These are phyloP conservation scores for Camelina sativa DNA, from an alignment of 345 rosid species.

Conservation along the genomic window DNA sequence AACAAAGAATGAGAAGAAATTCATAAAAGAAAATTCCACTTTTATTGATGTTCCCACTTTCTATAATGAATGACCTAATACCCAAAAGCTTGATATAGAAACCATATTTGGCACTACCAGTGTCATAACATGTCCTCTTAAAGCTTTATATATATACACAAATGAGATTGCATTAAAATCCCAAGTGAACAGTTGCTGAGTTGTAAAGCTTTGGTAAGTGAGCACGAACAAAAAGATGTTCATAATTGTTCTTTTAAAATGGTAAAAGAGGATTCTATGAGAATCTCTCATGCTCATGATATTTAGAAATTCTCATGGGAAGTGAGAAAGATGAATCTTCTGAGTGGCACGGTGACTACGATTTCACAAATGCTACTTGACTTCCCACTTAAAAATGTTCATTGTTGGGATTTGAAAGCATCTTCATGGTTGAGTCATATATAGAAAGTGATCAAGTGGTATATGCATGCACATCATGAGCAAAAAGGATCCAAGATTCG, in stretches of 20 bases:
- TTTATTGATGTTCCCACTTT: constrained; percentile 23
- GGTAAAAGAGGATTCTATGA: constrained; percentile 35
- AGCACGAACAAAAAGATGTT: constrained; percentile 43
- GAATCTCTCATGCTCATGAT: constrained; percentile 32
- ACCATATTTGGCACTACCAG: constrained; percentile 25
- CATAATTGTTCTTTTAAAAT: constrained; percentile 34
- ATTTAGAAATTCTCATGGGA: constrained; percentile 6
- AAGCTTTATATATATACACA: constrained; percentile 1
- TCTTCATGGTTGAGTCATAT: constrained; percentile 30
- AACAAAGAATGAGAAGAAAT: constrained; percentile 14
- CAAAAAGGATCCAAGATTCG: constrained; percentile 21
- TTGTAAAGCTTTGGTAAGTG: constrained; percentile 37
- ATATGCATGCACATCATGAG: constrained; percentile 24
- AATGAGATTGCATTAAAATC: background rate
- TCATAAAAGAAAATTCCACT: background rate
- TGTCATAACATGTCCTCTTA: constrained; percentile 22
- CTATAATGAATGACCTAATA: constrained; percentile 28
- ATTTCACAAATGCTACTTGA: constrained; percentile 38
- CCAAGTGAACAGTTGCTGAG: constrained; percentile 34
- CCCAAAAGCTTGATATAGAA: constrained; percentile 19
- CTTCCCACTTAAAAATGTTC: constrained; percentile 32
- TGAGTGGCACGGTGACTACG: constrained; percentile 37
- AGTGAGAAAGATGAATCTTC: constrained; percentile 34
- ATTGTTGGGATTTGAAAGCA: constrained; percentile 38
- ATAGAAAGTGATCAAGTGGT: constrained; percentile 39